Evolutionary conservation across 129 eudicot genomes (phyloP).

Genomic region (Apium graveolens): DNA sequence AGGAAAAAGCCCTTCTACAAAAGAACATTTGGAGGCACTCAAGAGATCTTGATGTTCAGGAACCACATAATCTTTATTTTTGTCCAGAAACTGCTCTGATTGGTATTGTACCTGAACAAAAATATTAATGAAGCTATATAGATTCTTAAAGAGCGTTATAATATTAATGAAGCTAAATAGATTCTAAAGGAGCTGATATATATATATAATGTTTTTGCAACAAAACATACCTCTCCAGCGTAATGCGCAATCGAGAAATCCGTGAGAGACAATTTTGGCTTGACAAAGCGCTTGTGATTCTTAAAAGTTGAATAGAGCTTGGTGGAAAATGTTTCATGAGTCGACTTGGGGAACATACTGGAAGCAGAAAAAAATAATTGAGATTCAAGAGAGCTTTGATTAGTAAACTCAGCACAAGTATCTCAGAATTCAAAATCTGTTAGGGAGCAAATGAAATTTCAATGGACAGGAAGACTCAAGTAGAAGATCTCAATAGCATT

Average conservation of each 20-base stretch:
- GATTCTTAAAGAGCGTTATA: not conserved
- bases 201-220: conserved; percentile 2
- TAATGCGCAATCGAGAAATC: conserved; percentile 87
- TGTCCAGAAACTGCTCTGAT: conserved; percentile 95
- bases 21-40: conserved; percentile 76
- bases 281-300: conserved; percentile 72
- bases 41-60: conserved; percentile 96
- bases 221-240: conserved; percentile 85
- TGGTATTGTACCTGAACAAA: conserved; percentile 68
- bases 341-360: conserved; percentile 99
- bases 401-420: not conserved
- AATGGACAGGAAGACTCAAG: not conserved
- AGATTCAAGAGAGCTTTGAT: not conserved
- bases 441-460: not conserved
- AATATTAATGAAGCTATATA: not conserved
- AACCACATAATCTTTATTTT: conserved; percentile 95
- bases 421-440: not conserved
- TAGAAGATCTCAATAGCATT: not conserved
- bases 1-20: conserved; percentile 95
- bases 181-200: not conserved
- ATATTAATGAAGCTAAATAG: not conserved
- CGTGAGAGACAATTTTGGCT: conserved; percentile 92
- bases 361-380: conserved; percentile 15
- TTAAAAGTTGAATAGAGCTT: conserved; percentile 92
- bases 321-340: conserved; percentile 82